These are phyloP conservation scores for Cymbidium sinense DNA, from an alignment of 106 monocot species.

Conservation along the genomic window DNA sequence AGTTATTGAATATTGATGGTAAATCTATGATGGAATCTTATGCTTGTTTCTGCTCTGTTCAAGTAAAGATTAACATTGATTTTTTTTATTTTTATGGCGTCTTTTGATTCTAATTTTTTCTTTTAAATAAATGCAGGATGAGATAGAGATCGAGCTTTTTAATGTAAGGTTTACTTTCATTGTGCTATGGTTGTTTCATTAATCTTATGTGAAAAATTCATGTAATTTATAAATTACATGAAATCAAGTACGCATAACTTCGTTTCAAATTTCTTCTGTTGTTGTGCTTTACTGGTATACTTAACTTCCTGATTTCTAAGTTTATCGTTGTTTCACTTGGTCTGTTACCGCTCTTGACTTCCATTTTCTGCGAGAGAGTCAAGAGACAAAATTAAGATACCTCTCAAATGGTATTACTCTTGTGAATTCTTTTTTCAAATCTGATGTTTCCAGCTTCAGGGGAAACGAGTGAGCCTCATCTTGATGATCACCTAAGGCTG, in stretches of 20 bases:
- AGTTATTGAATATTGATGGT: background rate
- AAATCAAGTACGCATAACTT: background rate
- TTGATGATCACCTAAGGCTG: too few relatives aligned
- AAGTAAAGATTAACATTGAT: background rate
- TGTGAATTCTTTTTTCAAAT: too few relatives aligned
- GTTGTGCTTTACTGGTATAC: background rate
- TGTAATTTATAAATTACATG: background rate
- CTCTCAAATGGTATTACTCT: background rate
- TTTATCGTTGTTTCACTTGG: too few relatives aligned
- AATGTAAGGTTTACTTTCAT: background rate
- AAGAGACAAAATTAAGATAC: background rate
- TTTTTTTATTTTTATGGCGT: background rate
- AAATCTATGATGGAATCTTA: background rate
- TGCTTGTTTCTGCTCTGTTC: background rate
- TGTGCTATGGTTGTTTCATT: background rate
- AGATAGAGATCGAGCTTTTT: slow-evolving; percentile 6
- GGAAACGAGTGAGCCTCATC: too few relatives aligned
- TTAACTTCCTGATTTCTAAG: background rate
- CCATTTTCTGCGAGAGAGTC: background rate
- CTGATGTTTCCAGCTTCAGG: too few relatives aligned
- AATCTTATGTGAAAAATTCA: background rate
- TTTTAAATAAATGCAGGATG: background rate
- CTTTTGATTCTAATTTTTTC: background rate
- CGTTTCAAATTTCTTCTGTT: background rate
- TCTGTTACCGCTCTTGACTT: too few relatives aligned